Base-by-base conservation (phyloP, 768 basidiomycete genomes). In the Sarcomyxa edulis region DNA sequence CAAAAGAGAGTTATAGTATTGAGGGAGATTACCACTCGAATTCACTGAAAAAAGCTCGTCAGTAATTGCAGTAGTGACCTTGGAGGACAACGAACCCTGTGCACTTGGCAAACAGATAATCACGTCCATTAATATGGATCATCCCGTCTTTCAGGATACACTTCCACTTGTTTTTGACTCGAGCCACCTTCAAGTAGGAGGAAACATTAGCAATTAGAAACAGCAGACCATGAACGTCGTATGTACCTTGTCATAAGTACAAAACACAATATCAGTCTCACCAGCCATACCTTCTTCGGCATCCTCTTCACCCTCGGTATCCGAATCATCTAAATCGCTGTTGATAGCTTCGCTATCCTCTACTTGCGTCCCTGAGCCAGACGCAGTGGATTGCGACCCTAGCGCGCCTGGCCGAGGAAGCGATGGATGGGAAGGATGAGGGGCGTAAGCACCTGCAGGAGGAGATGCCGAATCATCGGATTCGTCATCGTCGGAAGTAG, bases 91-190 rank as follows among this genome's bases (percentile, higher is more conserved):
- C 81, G 56, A 55, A 97, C 95, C 95, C 95, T 5, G 81, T 92
- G 64, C 95, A 98, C 61, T 96, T 95, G 37, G 88, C 78, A 55
- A 99, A 99, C 11, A 99, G 74, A 64, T 98, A 99, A 54, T 99
- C 96, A 53, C 88, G 91, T 21, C 95, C 95, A 48, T 96, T 96
- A 49, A 96, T 78, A 50, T 92, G 89, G 46, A 97, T 88, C 83
- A 98, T 91, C 3, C 96, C 96, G 48, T 98, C 96, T 63, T 96
- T 96, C 36, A 99, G 73, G 16, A 90, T 81, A 44, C 93, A 94
- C 70, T 98, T 99, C 96, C 96, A 99, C 68, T 98, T 99, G 68
- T 96, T 98, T 67, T 98, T 99, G 18, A 98, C 95, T n/a, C 96
- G 76, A 30, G 94, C 92, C 24, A 98, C 95, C 94, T 98, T 48